Evolutionary conservation across 2,329 filamentous ascomycete species (phyloP), one percentile per base, ranked within the genome.

Genomic region (Sporothrix dimorphospora): DNA sequence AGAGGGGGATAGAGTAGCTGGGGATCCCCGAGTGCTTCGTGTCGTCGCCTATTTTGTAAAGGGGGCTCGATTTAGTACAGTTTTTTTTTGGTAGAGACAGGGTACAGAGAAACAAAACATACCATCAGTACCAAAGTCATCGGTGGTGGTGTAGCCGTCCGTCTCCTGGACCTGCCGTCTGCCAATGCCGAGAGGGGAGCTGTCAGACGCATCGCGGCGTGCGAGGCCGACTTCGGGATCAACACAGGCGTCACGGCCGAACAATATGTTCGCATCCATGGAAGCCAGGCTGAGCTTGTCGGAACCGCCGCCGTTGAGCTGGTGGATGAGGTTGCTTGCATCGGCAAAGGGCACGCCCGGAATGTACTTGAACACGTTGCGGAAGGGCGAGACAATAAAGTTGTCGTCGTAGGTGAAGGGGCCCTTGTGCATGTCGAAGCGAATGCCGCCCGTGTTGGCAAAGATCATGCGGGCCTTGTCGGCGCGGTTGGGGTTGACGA

Each of bases 341-440:
- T 82, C 75, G 11, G 77, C 79, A 76, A 84, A 88, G 0, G 85
- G 84, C 4, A 89, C 86, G 40, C 86, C 81, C 0, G 85, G 80
- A 40, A 89, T 81, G 75, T 85, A 89, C 49, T 85, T 79, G 77
- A 89, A 88, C 0, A 81, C 79, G 66, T 89, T 85, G 5, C 78
- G 77, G 77, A 89, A 89, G 0, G 87, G 87, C 0, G 85, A 86
- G 0, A 88, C 85, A 74, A 89, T 88, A 78, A 86, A 88, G 59
- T 79, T 81, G 72, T 83, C 81, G 55, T 84, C 83, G 21, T 80
- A 84, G 0, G 88, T 90, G 77, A 91, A 91, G 0, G 88, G 87
- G 0, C 89, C 89, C 78, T 90, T 84, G 73, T 87, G 83, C 14
- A 91, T 79, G 75, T 91, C 89, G 76, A 90, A 91, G 2, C 89